Evolutionary conservation across 2,329 filamentous ascomycete species (phyloP).

Genomic region (Hypoxylon sp.): DNA sequence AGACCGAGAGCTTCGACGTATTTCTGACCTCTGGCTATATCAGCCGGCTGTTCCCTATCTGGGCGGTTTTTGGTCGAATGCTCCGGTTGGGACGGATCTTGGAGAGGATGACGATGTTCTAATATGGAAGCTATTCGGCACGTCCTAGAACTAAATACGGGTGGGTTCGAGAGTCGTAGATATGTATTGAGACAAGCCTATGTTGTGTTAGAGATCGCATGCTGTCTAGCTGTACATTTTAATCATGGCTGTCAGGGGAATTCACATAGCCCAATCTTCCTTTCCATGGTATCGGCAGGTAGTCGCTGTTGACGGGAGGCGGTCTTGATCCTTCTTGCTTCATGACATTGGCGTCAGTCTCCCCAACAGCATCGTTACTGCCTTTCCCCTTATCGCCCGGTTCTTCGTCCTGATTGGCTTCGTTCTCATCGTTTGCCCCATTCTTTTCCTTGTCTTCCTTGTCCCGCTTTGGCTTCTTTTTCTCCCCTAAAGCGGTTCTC

Average conservation of each 20-base stretch:
- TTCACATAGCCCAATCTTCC: slow-evolving; percentile 89
- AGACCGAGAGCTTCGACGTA: slow-evolving; percentile 85
- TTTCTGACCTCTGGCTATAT: slow-evolving; percentile 74
- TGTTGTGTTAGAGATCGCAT: slow-evolving; percentile 38
- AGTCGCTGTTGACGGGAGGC: slow-evolving; percentile 85
- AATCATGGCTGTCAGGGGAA: slow-evolving; percentile 36
- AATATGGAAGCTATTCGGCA: slow-evolving; percentile 92
- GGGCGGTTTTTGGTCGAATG: slow-evolving; percentile 90
- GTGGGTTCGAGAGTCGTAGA: slow-evolving; percentile 82
- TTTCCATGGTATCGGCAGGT: slow-evolving; percentile 90
- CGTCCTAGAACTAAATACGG: slow-evolving; percentile 91
- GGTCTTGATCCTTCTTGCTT: slow-evolving; percentile 65
- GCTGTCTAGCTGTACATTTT: slow-evolving; percentile 14
- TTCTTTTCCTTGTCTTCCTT: slow-evolving; percentile 4
- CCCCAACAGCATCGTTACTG: slow-evolving; percentile 26
- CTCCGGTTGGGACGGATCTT: slow-evolving; percentile 80
- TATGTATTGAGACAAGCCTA: slow-evolving; percentile 94
- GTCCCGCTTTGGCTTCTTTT: slow-evolving; percentile 8
- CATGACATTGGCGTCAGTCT: slow-evolving; percentile 44
- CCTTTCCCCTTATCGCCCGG: slow-evolving; percentile 37
- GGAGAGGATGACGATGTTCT: slow-evolving; percentile 86
- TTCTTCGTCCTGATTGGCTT: slow-evolving; percentile 23
- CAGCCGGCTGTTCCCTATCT: slow-evolving; percentile 78
- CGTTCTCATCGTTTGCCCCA: background rate
- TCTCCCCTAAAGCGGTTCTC: background rate